Evolutionary conservation across 495 filamentous ascomycete genomes (phyloP).

Genomic region (Sphaerosporella brunnea): DNA sequence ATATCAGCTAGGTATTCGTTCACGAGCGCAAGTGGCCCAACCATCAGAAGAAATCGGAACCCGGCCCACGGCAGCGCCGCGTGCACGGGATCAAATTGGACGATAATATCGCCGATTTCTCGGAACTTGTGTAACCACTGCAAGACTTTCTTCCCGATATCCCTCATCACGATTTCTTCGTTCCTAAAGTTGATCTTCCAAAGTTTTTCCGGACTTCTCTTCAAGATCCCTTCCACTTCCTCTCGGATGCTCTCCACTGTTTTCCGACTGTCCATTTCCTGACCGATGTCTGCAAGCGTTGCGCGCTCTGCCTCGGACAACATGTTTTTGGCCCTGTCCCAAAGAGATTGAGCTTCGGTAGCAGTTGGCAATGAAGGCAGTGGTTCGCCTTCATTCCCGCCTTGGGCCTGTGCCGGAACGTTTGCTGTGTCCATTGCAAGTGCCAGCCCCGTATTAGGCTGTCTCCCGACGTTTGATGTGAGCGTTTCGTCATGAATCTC

Average conservation of each 20-base stretch:
- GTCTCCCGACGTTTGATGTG: too few relatives aligned
- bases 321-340: too few relatives aligned
- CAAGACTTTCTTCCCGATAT: constrained; percentile 15
- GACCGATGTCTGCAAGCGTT: not conserved
- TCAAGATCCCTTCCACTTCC: not conserved
- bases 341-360: too few relatives aligned
- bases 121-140: constrained; percentile 30
- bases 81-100: constrained; percentile 31
- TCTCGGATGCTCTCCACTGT: not conserved
- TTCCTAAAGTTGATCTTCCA: constrained; percentile 1
- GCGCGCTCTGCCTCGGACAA: not conserved
- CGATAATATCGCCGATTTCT: constrained; percentile 28
- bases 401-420: too few relatives aligned
- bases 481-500: too few relatives aligned
- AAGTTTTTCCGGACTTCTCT: constrained; percentile 7
- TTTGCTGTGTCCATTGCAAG: too few relatives aligned
- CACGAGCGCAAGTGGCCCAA: constrained; percentile 2
- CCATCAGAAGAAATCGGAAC: constrained; percentile 29
- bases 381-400: too few relatives aligned
- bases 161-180: not conserved
- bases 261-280: not conserved
- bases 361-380: too few relatives aligned
- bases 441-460: too few relatives aligned
- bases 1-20: not conserved
- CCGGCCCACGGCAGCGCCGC: constrained; percentile 33